Conservation (phyloP, 2,329 filamentous ascomycete species). For the Rasamsonia emersonii region DNA sequence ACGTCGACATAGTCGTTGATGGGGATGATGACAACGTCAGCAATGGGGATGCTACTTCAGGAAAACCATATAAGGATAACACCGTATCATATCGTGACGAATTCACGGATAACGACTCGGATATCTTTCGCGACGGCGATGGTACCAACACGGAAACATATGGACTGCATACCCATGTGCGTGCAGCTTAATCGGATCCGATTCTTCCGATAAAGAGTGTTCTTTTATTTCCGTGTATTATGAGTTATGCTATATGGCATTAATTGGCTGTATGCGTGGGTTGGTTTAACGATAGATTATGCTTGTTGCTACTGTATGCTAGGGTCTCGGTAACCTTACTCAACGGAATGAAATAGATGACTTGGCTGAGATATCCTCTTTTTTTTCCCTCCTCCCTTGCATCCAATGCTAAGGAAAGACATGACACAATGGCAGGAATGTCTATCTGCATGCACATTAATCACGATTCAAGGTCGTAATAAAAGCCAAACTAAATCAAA, state of each 20-base stretch:
- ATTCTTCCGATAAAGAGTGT: neutral
- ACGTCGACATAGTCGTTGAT: conserved; percentile 35
- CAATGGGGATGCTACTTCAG: too few relatives aligned
- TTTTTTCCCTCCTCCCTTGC: too few relatives aligned
- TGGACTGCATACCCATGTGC: conserved; percentile 31
- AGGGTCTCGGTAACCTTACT: neutral
- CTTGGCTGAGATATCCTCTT: too few relatives aligned
- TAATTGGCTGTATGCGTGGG: too few relatives aligned
- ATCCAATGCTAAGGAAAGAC: too few relatives aligned
- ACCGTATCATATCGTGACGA: conserved; percentile 41
- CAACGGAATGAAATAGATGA: too few relatives aligned
- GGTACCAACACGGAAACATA: conserved; percentile 31
- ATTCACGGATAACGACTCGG: conserved; percentile 45
- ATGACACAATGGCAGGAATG: too few relatives aligned
- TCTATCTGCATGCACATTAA: too few relatives aligned
- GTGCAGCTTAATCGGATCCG: conserved; percentile 4
- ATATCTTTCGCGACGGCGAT: conserved; percentile 37
- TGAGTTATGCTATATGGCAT: too few relatives aligned
- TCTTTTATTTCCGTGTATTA: conserved; percentile 2
- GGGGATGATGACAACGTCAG: conserved; percentile 34
- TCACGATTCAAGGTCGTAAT: too few relatives aligned
- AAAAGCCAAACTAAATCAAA: too few relatives aligned
- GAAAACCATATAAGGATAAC: too few relatives aligned
- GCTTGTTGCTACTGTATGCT: neutral
- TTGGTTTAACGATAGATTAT: neutral